phyloP scores from a whole-genome alignment of 345 rosid species.

The Eutrema heterophyllum region DNA sequence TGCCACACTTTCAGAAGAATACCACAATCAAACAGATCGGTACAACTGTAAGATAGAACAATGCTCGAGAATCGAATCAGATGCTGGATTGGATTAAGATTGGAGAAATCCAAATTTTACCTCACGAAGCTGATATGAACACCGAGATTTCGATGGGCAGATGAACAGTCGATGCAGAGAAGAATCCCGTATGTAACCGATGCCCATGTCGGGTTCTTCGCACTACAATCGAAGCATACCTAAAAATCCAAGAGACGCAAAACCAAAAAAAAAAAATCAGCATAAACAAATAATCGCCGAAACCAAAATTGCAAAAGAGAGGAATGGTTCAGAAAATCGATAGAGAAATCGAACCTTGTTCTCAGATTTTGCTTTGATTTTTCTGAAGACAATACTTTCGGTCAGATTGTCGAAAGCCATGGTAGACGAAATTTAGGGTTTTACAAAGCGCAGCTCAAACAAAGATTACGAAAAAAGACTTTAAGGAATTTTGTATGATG shows the following conservation, averaged over 20 bases:
- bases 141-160: constrained; percentile 94
- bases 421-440: neutral
- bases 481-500: too few relatives aligned
- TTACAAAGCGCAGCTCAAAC: neutral
- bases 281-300: neutral
- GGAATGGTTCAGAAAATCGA: too few relatives aligned
- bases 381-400: constrained; percentile 71
- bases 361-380: constrained; percentile 82
- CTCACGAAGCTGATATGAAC: too few relatives aligned
- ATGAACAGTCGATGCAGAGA: constrained; percentile 98
- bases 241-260: neutral
- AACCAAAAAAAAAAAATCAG: neutral
- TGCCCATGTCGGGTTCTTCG: constrained; percentile 97
- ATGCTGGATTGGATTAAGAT: neutral
- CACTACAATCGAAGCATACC: constrained; percentile 98
- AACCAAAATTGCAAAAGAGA: too few relatives aligned
- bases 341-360: constrained; percentile 54
- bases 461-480: too few relatives aligned
- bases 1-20: neutral
- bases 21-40: neutral
- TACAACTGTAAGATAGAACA: too few relatives aligned
- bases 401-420: constrained; percentile 61
- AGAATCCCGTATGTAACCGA: constrained; percentile 99
- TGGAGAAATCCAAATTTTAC: constrained; percentile 31
- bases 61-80: neutral